phyloP scores from a whole-genome alignment of 805 yeast genomes.

The Myxozyma kluyveri region DNA sequence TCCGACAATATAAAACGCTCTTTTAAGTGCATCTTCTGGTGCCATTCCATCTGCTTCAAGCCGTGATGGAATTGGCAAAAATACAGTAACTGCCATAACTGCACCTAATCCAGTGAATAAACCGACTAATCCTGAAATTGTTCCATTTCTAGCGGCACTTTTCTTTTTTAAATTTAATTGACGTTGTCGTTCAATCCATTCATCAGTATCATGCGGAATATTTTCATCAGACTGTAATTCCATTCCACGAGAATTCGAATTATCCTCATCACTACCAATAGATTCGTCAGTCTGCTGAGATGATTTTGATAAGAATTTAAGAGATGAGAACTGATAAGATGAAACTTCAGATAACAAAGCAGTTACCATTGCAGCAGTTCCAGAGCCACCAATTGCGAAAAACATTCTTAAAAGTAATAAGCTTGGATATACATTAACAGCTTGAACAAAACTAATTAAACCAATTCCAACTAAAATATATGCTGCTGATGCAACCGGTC shows the following conservation, averaged over 20 bases:
- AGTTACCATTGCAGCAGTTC: conserved; percentile 55
- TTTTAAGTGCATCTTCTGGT: conserved; percentile 48
- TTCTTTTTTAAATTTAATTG: background rate
- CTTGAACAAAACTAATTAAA: conserved; percentile 51
- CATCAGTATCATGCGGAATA: background rate
- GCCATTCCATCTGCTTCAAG: conserved; percentile 40
- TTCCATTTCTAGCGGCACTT: conserved; percentile 46
- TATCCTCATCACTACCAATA: conserved; percentile 2
- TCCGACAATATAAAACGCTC: conserved; percentile 53
- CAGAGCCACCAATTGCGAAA: conserved; percentile 61
- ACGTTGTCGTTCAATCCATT: conserved; percentile 6
- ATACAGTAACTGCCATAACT: conserved; percentile 54
- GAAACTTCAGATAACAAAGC: conserved; percentile 54
- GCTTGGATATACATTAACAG: conserved; percentile 48
- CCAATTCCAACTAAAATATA: conserved; percentile 49
- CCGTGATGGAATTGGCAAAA: conserved; percentile 56
- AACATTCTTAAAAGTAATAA: conserved; percentile 51
- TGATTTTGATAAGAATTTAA: background rate
- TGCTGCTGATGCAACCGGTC: conserved; percentile 51
- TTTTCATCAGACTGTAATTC: background rate
- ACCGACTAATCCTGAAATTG: conserved; percentile 60
- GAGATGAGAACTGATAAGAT: conserved; percentile 5
- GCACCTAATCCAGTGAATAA: conserved; percentile 66
- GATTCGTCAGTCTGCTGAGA: background rate
- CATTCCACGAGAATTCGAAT: background rate